Conservation (phyloP, 192 early-diverging fungal genomes). For the Podila horticola region DNA sequence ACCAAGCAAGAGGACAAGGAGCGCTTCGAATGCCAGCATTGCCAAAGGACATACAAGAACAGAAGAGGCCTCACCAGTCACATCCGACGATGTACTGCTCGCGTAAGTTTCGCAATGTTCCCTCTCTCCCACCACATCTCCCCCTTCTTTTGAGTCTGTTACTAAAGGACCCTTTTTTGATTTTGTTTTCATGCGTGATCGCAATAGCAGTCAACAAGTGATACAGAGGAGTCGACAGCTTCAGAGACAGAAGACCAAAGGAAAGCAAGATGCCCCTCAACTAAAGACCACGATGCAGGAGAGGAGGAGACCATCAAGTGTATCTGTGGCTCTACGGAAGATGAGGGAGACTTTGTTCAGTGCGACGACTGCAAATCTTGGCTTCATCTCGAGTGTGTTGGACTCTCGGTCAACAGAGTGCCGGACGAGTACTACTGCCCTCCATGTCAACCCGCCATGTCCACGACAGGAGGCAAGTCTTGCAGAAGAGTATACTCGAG, state of each 20-base stretch:
- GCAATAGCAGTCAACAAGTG: constrained; percentile 38
- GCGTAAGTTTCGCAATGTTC: too few relatives aligned
- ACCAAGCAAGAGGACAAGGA: constrained; percentile 6
- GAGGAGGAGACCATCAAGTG: constrained; percentile 57
- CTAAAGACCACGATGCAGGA: constrained; percentile 50
- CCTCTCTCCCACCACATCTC: too few relatives aligned
- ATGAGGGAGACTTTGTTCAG: constrained; percentile 73
- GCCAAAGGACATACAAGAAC: constrained; percentile 72
- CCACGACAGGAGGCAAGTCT: constrained; percentile 36
- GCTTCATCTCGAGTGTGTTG: constrained; percentile 79
- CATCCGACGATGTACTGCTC: constrained; percentile 57
- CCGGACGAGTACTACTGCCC: constrained; percentile 75
- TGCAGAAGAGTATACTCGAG: too few relatives aligned
- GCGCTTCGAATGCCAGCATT: constrained; percentile 64
- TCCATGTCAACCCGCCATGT: constrained; percentile 48
- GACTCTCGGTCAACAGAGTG: constrained; percentile 63
- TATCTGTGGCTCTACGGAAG: constrained; percentile 59
- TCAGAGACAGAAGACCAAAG: constrained; percentile 63
- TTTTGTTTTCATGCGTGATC: constrained; percentile 14
- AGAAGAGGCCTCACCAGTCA: constrained; percentile 68
- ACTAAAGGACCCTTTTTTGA: constrained; percentile 10
- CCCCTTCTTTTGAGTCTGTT: neutral
- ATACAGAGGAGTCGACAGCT: constrained; percentile 43
- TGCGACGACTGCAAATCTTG: constrained; percentile 77
- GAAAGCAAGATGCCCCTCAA: constrained; percentile 49